Conservation (phyloP, 2,329 filamentous ascomycete genomes). For the Epichloe baconii region DNA sequence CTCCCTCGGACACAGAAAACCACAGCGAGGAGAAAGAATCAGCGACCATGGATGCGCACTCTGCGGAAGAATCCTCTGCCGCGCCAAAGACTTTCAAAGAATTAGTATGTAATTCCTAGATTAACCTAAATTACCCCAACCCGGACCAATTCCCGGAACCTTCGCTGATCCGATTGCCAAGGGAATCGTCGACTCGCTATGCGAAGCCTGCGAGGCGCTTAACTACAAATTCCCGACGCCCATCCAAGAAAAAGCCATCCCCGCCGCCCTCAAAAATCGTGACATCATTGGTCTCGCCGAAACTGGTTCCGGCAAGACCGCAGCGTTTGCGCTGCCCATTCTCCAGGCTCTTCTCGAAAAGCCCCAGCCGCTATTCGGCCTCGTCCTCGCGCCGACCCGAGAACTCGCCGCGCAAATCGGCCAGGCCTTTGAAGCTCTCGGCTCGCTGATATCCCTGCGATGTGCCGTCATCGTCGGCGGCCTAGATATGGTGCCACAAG, state of each 20-base stretch:
- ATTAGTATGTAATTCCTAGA: constrained; percentile 26
- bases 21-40: constrained; percentile 17
- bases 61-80: constrained; percentile 19
- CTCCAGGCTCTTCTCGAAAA: constrained; percentile 82
- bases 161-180: constrained; percentile 14
- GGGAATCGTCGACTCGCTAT: constrained; percentile 77
- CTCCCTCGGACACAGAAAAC: constrained; percentile 5
- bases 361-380: constrained; percentile 73
- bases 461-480: constrained; percentile 82
- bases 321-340: constrained; percentile 86
- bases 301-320: constrained; percentile 92
- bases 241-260: constrained; percentile 79
- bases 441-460: constrained; percentile 75
- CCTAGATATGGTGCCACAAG: constrained; percentile 87
- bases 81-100: constrained; percentile 52
- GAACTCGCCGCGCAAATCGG: constrained; percentile 89
- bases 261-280: constrained; percentile 61
- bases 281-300: constrained; percentile 92
- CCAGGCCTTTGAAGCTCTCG: constrained; percentile 75
- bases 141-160: neutral
- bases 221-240: constrained; percentile 79
- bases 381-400: constrained; percentile 83
- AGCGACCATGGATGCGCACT: constrained; percentile 20
- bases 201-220: constrained; percentile 72
- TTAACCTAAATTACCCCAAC: neutral